These are phyloP conservation scores for Pleurotus giganteus DNA, from an alignment of 768 basidiomycete genomes.

Conservation along the genomic window DNA sequence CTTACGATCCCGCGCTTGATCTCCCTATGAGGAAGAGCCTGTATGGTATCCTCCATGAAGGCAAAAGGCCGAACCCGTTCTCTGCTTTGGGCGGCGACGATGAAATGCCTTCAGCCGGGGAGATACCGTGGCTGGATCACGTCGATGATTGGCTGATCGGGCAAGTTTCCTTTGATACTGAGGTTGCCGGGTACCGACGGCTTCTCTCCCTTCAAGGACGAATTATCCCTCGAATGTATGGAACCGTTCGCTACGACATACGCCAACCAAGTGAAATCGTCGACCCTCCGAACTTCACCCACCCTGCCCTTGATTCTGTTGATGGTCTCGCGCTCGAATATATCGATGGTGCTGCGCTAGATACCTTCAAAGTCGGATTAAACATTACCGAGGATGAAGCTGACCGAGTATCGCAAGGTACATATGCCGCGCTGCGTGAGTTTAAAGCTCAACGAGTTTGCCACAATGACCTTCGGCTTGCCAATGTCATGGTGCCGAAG, in stretches of 20 bases:
- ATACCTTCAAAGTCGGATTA: not conserved
- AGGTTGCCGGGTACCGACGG: not conserved
- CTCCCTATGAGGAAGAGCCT: not conserved
- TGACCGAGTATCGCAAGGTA: not conserved
- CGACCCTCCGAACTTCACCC: not conserved
- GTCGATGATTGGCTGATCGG: not conserved
- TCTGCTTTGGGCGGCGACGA: not conserved
- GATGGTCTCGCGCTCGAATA: conserved; percentile 2
- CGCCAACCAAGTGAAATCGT: not conserved
- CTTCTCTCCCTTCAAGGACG: not conserved
- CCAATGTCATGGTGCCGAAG: not conserved
- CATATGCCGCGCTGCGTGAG: not conserved
- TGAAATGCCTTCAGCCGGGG: not conserved
- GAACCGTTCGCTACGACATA: not conserved
- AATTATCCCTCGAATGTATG: not conserved
- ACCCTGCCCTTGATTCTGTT: not conserved
- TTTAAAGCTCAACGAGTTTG: not conserved
- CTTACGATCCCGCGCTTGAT: not conserved
- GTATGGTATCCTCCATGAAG: not conserved
- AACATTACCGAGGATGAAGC: not conserved
- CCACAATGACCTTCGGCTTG: not conserved
- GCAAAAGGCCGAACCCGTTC: not conserved
- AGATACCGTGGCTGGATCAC: not conserved
- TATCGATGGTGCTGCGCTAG: not conserved
- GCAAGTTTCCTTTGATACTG: not conserved